Evolutionary conservation across 345 rosid genomes (phyloP), one percentile per base, ranked within the genome.

Genomic region (Eucalyptus coolabah): DNA sequence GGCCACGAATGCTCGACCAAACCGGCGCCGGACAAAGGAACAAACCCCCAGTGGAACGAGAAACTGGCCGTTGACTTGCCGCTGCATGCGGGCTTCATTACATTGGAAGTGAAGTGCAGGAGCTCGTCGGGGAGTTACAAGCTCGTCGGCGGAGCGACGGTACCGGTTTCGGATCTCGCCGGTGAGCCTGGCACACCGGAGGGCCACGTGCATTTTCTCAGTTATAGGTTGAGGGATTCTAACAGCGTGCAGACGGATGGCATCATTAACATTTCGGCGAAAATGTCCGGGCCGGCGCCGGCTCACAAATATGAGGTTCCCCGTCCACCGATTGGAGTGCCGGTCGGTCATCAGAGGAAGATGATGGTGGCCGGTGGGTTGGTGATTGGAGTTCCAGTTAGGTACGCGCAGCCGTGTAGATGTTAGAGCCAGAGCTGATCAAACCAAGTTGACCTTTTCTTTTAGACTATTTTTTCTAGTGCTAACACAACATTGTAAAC

Each of bases 141-240:
- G 88, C 54, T 12, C 44, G 89, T 96, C 9, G 98, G 97, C 1
- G 50, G 30, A 7, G 95, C 92, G 2, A 92, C 56, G 17, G 89
- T 97, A 30, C 98, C 98, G 2, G 91, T 94, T 45, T 90, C 95
- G 1, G 98, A 97, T 91, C 93, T 97, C 49, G 26, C 93, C 3
- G 97, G 95, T 40, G 96, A 94, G 9, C 93, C 90, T 50, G 83
- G 47, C 47, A 54, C 91, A 5, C 97, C 95, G 5, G 93, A 81
- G 32, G 93, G 92, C 32, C 90, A 91, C 89, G 89, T 95, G 45
- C 97, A 94, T 13, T 93, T 97, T 60, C 91, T 97, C 94, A 97
- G 98, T 89, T 96, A 96, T 50, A 91, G 98, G 86, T 90, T 97
- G 53, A 91, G 94, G 86, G 95, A 97, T 53, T 72, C 83, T 2